A percentile compares a stretch with the other conserved stretches of the same genome.
Conservation (phyloP, 495 filamentous ascomycete species). For the Daldinia childiae region DNA sequence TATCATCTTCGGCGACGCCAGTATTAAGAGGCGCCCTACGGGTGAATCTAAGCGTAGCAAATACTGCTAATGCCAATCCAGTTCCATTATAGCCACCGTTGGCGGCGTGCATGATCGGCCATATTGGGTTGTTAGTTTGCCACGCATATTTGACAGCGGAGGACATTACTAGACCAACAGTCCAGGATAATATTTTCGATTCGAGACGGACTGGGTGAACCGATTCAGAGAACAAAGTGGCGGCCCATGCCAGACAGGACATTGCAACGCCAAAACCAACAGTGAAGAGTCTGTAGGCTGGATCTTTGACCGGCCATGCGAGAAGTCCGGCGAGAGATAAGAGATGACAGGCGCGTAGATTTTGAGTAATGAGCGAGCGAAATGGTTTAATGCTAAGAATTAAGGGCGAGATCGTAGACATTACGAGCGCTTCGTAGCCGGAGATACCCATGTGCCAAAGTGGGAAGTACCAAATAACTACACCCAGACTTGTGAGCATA, state of each 20-base stretch:
- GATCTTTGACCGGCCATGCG: conserved; percentile 78
- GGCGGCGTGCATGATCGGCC: conserved; percentile 87
- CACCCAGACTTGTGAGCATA: conserved; percentile 84
- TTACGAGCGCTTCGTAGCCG: conserved; percentile 89
- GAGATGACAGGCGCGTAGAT: conserved; percentile 75
- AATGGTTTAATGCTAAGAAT: conserved; percentile 78
- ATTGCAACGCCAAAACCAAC: conserved; percentile 81
- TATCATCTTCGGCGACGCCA: conserved; percentile 52
- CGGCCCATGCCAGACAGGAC: conserved; percentile 82
- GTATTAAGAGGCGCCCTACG: conserved; percentile 64
- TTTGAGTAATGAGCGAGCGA: conserved; percentile 71
- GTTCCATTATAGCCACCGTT: conserved; percentile 95
- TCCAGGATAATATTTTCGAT: conserved; percentile 79
- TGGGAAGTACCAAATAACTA: conserved; percentile 97
- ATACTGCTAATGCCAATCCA: conserved; percentile 77
- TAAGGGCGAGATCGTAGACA: conserved; percentile 83
- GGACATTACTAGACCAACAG: conserved; percentile 83
- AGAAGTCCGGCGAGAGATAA: conserved; percentile 81
- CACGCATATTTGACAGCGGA: conserved; percentile 92
- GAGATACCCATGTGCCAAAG: conserved; percentile 99
- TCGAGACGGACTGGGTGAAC: conserved; percentile 80
- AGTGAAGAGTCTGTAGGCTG: conserved; percentile 79
- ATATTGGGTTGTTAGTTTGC: conserved; percentile 96
- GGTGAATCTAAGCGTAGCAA: conserved; percentile 77
- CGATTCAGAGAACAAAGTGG: conserved; percentile 80